These are phyloP conservation scores for Kuraishia borneana DNA, from an alignment of 805 yeast species.

Conservation along the genomic window DNA sequence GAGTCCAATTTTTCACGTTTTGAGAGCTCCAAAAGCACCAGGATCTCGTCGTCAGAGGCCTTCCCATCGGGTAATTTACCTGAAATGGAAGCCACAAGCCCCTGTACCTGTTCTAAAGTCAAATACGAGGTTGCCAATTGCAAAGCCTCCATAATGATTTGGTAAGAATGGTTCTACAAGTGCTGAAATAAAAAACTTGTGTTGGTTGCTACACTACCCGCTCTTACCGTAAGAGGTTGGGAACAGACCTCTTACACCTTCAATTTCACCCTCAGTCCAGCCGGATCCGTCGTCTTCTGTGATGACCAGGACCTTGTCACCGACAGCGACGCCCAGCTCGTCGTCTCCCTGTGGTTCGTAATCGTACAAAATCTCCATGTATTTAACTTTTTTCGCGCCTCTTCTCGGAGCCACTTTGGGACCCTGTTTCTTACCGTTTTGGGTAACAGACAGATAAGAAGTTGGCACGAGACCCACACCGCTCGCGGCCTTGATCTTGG, in stretches of 20 bases:
- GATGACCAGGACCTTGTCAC: conserved; percentile 61
- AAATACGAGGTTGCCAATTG: too few relatives aligned
- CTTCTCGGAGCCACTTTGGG: conserved; percentile 76
- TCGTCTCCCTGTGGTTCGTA: conserved; percentile 71
- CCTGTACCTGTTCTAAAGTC: too few relatives aligned
- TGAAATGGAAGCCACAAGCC: too few relatives aligned
- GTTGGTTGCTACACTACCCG: too few relatives aligned
- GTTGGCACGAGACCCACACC: conserved; percentile 80
- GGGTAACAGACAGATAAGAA: conserved; percentile 46
- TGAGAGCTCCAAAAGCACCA: too few relatives aligned
- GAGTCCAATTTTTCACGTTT: too few relatives aligned
- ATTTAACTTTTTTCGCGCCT: conserved; percentile 54
- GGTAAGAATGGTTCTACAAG: too few relatives aligned
- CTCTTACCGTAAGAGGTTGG: conserved; percentile 64
- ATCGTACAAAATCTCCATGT: conserved; percentile 62
- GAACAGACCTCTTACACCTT: conserved; percentile 56
- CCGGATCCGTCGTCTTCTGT: conserved; percentile 74
- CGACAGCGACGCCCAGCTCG: conserved; percentile 61
- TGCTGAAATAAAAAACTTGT: too few relatives aligned
- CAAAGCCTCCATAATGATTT: too few relatives aligned
- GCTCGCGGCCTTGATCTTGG: conserved; percentile 37
- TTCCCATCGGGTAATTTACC: too few relatives aligned
- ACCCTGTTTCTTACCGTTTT: conserved; percentile 33
- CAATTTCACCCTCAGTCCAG: conserved; percentile 87
- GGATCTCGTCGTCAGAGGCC: too few relatives aligned